Evolutionary conservation across 148 eudicot genomes (phyloP), one percentile per base, ranked within the genome.

Genomic region (Vaccinium vitisidaea): DNA sequence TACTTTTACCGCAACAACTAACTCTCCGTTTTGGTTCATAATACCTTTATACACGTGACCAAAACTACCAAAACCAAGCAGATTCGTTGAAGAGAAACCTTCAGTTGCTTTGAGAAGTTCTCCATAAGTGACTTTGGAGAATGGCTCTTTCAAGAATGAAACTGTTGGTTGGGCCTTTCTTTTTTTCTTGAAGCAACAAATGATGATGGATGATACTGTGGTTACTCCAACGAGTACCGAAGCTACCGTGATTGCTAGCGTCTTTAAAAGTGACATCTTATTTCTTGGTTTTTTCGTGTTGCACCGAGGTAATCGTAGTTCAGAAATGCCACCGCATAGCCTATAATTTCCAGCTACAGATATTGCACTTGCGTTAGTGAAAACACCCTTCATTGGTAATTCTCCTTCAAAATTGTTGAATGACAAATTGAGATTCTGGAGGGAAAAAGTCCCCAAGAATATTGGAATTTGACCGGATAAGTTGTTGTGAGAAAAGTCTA

Each of bases 401-500:
- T 14, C 5, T 15, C 58, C 58, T 55, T 55, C 19, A 0, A 55
- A 54, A 55, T 55, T 55, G 1, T 55, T 55, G 19, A 55, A 55
- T 13, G 58, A 55, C 58, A 55, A 55, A 55, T 55, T 15, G 58
- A 55, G 58, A 55, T 4, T 55, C 18, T 55, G 1, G 4, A 55
- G 0, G 19, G 5, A 0, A 4, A 80, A 32, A 0, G 54, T 18
- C 4, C n/a, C 83, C 0, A 80, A 36, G 18, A 85, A 13, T 0
- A 4, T 14, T 0, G 84, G 75, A n/a, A 85, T 75, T 32, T 75
- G 46, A 5, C 80, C 84, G 2, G 87, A 74, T 16, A 85, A 80
- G 23, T 85, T 85, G 67, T 85, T 85, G 3, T 25, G 3, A 8
- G 87, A 85, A 81, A 85, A 32, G 75, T 85, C 83, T 4, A 85